These are phyloP conservation scores for Sporobolomyces pararoseus DNA, from an alignment of 768 basidiomycete species.

Conservation along the genomic window DNA sequence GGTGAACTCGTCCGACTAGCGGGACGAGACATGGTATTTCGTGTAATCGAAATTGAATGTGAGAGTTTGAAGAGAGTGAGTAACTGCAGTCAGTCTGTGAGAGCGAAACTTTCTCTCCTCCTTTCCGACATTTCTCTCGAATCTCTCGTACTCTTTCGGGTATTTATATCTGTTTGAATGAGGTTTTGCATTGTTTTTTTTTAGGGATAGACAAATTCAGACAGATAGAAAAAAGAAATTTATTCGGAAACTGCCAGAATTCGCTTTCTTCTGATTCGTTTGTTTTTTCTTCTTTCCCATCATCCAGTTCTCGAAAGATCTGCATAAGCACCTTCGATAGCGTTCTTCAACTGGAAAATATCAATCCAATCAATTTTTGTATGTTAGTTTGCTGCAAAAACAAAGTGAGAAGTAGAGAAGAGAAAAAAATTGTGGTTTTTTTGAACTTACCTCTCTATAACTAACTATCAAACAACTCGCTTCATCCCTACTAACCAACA, in stretches of 20 bases:
- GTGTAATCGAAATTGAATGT: not conserved
- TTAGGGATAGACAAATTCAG: too few species aligned
- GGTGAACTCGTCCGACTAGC: slow-evolving; percentile 6
- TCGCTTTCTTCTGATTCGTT: not conserved
- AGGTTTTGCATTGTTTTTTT: slow-evolving; percentile 17
- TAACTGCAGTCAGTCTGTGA: not conserved
- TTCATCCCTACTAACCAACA: slow-evolving; percentile 92
- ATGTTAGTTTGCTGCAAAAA: not conserved
- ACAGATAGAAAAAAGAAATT: too few species aligned
- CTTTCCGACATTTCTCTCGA: not conserved
- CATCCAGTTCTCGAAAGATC: slow-evolving; percentile 38
- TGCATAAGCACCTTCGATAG: slow-evolving; percentile 43
- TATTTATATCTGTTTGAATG: not conserved
- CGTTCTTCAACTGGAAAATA: slow-evolving; percentile 42
- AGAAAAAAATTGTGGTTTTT: too few species aligned
- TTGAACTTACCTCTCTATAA: slow-evolving; percentile 41
- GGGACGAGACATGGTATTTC: not conserved
- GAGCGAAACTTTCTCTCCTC: not conserved
- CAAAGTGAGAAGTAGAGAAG: not conserved
- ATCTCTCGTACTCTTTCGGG: not conserved
- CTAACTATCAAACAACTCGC: slow-evolving; percentile 54
- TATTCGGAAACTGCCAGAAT: too few species aligned
- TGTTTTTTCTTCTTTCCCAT: not conserved
- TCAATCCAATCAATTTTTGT: not conserved
- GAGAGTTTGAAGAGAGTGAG: not conserved